These are phyloP conservation scores for Gossypium laxum DNA, from an alignment of 441 rosid genomes.

Conservation along the genomic window DNA sequence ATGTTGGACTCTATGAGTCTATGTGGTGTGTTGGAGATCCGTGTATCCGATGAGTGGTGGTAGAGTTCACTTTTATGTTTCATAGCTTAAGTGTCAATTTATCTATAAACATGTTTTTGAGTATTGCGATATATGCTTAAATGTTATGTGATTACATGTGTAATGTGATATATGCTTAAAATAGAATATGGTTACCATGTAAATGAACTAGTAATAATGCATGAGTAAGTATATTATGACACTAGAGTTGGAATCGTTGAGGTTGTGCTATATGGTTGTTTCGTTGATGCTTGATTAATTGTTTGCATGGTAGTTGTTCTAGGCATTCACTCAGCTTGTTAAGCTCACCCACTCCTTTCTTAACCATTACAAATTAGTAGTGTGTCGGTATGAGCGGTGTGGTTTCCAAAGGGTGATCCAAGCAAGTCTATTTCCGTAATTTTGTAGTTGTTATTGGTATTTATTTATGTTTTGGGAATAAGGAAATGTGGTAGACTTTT, in stretches of 20 bases:
- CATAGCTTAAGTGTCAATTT: not conserved
- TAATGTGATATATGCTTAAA: not conserved
- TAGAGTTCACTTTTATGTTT: not conserved
- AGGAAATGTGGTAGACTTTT: not conserved
- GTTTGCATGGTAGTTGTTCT: not conserved
- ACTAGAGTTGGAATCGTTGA: not conserved
- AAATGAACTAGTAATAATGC: not conserved
- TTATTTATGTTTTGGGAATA: not conserved
- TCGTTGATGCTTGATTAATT: not conserved
- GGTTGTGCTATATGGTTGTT: not conserved
- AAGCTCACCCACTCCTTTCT: not conserved
- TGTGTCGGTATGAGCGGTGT: not conserved
- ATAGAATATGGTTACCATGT: not conserved
- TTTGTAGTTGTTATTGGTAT: not conserved
- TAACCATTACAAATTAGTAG: not conserved
- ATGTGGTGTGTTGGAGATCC: not conserved
- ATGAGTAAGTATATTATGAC: not conserved
- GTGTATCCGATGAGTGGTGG: not conserved
- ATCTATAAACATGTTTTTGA: not conserved
- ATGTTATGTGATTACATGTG: not conserved
- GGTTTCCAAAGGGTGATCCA: not conserved
- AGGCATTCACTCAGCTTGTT: not conserved
- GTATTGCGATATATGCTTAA: not conserved
- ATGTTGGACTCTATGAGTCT: too few relatives aligned
- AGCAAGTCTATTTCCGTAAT: not conserved